Evolutionary conservation across 1,139 yeast species (phyloP), one percentile per base, ranked within the genome.

Genomic region (Geotrichum klebahnii): DNA sequence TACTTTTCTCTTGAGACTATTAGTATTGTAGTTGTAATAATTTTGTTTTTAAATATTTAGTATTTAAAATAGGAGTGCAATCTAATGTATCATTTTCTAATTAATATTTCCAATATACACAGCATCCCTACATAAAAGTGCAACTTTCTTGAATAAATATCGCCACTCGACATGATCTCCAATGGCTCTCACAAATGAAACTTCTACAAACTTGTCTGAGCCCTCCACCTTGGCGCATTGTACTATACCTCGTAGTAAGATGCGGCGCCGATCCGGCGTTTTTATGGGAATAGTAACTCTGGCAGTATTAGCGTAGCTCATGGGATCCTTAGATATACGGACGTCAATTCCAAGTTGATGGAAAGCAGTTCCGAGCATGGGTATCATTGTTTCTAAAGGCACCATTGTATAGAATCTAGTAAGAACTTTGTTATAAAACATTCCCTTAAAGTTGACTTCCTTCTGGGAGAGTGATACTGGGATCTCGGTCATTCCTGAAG

Each of bases 91-190:
- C 20, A 39, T 24, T 31, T 28, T 4, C 5, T 20, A 39, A 16
- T 40, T 24, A 17, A 31, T 37, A 8, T 31, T 43, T 10, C 33
- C 38, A 9, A 54, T 32, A 32, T 70, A 73, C 5, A 77, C 77
- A 5, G 74, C 71, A 45, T 79, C 81, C 58, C 81, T 73, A 56
- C 83, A 78, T 17, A 75, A 61, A 3, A 77, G 63, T 0, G 81
- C 75, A 23, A 79, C 70, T 44, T 72, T 69, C 59, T 79, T 79
- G 65, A 81, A 82, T 31, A 81, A 65, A 14, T 79, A 66, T 61
- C 87, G 71, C 87, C 87, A 82, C 61, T 81, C 86, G 38, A 82
- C 61, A 0, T 86, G 86, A 64, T 82, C 85, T 0, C 84, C 84
- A 33, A 72, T 71, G 3, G 73, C 67, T 57, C 78, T 77, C 38